Conservation (phyloP, 495 filamentous ascomycete genomes). For the Penicillium flavigenum region DNA sequence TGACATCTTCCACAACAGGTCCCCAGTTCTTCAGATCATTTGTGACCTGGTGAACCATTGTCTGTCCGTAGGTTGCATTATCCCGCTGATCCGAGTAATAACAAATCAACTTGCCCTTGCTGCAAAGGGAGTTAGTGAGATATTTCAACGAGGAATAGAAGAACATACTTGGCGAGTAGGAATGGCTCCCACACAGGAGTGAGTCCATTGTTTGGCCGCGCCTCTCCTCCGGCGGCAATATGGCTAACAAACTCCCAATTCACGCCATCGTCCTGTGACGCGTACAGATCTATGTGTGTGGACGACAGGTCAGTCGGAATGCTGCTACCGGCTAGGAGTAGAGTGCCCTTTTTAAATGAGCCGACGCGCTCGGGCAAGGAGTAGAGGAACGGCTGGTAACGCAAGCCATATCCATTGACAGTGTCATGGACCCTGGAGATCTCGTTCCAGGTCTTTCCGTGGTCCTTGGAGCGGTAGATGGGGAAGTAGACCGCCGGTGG, state of each 20-base stretch:
- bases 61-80: constrained; percentile 63
- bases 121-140: constrained; percentile 11
- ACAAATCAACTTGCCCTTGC: constrained; percentile 56
- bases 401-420: constrained; percentile 61
- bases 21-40: constrained; percentile 59
- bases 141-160: not conserved
- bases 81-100: constrained; percentile 70
- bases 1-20: constrained; percentile 58
- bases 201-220: constrained; percentile 58
- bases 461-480: constrained; percentile 61
- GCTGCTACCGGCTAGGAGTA: constrained; percentile 62
- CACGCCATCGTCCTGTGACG: constrained; percentile 53
- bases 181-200: constrained; percentile 74
- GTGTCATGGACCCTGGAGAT: constrained; percentile 60
- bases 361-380: constrained; percentile 57
- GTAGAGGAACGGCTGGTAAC: constrained; percentile 68
- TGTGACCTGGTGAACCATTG: constrained; percentile 60
- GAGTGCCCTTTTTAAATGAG: constrained; percentile 55
- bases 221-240: constrained; percentile 62
- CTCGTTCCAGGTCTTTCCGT: constrained; percentile 61
- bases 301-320: constrained; percentile 60
- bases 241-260: constrained; percentile 67
- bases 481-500: constrained; percentile 62
- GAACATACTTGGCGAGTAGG: constrained; percentile 48
- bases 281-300: constrained; percentile 70